Percentiles rank a stretch among this genome's conserved stretches.
Conservation (phyloP, 306 rosid genomes). For the Argentina anserina region DNA sequence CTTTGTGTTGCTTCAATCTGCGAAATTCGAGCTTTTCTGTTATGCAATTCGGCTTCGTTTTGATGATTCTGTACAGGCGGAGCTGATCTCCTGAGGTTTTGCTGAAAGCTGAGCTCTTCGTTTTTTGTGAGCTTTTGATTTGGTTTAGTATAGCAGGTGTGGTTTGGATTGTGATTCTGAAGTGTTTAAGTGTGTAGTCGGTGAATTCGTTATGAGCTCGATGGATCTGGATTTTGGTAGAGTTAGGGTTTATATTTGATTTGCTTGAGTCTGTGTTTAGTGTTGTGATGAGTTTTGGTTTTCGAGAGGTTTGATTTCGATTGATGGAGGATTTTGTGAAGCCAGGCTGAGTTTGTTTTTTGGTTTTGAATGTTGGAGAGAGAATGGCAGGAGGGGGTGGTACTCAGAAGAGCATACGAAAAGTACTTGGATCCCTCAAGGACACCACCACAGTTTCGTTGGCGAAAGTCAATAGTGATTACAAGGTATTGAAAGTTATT, state of each 20-base stretch:
- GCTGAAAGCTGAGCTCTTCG: constrained; percentile 2
- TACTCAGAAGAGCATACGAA: constrained; percentile 80
- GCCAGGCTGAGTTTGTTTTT: constrained; percentile 14
- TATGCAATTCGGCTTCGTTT: neutral
- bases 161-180: neutral
- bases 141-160: neutral
- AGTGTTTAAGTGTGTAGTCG: constrained; percentile 5
- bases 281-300: constrained; percentile 20
- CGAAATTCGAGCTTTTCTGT: neutral
- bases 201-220: constrained; percentile 21
- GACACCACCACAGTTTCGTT: constrained; percentile 95
- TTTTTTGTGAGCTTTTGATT: neutral
- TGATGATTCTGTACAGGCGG: neutral
- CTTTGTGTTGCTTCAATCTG: neutral
- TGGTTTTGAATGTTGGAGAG: neutral
- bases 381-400: constrained; percentile 87
- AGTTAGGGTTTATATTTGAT: neutral
- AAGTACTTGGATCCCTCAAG: constrained; percentile 96
- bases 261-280: constrained; percentile 20
- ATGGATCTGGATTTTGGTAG: constrained; percentile 46
- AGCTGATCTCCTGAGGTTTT: neutral
- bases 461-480: constrained; percentile 99
- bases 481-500: constrained; percentile 54
- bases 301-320: constrained; percentile 13
- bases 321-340: neutral